A percentile compares a stretch with the other conserved stretches of the same genome.
Evolutionary conservation across 2,329 filamentous ascomycete species (phyloP).

Genomic region (Alternaria panax): DNA sequence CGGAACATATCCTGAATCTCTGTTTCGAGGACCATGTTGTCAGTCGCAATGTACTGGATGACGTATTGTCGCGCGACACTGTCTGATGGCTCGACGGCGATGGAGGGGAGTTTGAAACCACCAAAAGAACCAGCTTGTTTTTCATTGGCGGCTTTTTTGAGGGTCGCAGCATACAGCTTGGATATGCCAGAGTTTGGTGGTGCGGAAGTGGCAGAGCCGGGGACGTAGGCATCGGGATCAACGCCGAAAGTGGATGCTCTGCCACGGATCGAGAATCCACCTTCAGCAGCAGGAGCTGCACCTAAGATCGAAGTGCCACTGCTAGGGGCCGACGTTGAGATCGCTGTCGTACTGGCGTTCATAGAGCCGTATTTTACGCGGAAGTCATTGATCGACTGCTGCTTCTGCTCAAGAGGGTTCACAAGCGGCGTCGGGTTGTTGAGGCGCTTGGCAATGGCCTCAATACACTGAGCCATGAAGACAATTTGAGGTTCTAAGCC

Average conservation of each 20-base stretch:
- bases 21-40: conserved; percentile 4
- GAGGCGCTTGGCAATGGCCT: not conserved
- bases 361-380: not conserved
- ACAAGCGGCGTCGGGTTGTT: conserved; percentile 8
- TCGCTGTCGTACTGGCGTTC: not conserved
- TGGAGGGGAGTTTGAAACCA: not conserved
- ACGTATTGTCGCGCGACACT: not conserved
- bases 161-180: not conserved
- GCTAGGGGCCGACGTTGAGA: not conserved
- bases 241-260: not conserved
- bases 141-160: not conserved
- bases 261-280: not conserved
- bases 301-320: not conserved
- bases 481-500: not conserved
- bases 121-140: not conserved
- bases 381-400: not conserved
- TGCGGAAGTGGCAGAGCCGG: not conserved
- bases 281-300: not conserved
- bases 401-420: conserved; percentile 4
- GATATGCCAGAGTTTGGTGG: not conserved
- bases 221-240: not conserved
- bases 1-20: conserved; percentile 6
- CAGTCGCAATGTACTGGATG: not conserved
- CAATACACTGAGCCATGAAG: conserved; percentile 3
- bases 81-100: not conserved